phyloP scores from a whole-genome alignment of 2,329 filamentous ascomycete genomes.

The Xylariaceae sp. region DNA sequence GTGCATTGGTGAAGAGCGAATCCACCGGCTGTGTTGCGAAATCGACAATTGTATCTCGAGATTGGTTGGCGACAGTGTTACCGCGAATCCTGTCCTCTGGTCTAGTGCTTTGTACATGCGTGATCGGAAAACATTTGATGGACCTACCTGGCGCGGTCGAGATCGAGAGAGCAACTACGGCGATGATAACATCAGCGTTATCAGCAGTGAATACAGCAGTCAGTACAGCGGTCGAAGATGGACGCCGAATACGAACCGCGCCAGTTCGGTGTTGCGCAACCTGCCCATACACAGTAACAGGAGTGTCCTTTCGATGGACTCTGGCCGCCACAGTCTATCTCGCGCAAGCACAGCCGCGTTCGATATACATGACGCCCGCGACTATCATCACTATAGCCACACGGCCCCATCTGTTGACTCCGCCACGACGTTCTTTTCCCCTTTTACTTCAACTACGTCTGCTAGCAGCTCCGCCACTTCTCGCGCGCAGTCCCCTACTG shows the following conservation, averaged over 20 bases:
- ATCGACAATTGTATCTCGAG: constrained; percentile 81
- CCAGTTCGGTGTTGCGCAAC: constrained; percentile 51
- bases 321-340: constrained; percentile 57
- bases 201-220: constrained; percentile 53
- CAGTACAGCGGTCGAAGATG: constrained; percentile 49
- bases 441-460: constrained; percentile 65
- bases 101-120: constrained; percentile 82
- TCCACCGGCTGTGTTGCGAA: constrained; percentile 89
- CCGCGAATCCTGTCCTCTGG: constrained; percentile 85
- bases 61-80: constrained; percentile 75
- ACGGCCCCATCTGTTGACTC: constrained; percentile 70
- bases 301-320: constrained; percentile 66
- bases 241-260: constrained; percentile 39
- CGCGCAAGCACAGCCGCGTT: constrained; percentile 53
- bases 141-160: constrained; percentile 33
- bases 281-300: constrained; percentile 55
- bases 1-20: constrained; percentile 88
- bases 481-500: constrained; percentile 56
- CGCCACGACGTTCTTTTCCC: constrained; percentile 81
- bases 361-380: constrained; percentile 64
- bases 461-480: constrained; percentile 57
- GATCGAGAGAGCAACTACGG: constrained; percentile 45
- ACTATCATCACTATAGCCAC: constrained; percentile 64
- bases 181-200: constrained; percentile 49
- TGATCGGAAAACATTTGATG: constrained; percentile 61